Evolutionary conservation across 2,329 filamentous ascomycete genomes (phyloP).

Genomic region (Stagonosporopsis tanaceti): DNA sequence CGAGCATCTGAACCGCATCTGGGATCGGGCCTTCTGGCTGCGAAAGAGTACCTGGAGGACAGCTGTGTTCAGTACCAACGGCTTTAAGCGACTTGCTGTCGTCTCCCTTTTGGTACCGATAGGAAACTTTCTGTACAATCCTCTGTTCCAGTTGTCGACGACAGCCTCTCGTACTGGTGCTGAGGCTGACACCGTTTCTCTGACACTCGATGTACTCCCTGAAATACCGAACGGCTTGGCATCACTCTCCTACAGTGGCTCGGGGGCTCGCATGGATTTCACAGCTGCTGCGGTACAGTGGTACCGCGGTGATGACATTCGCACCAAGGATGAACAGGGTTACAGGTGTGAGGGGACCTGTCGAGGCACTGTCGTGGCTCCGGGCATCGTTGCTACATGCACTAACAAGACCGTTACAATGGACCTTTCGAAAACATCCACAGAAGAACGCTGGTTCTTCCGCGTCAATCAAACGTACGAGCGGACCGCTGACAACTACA

Average conservation of each 20-base stretch:
- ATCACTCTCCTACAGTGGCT: conserved; percentile 1
- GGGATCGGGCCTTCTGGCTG: conserved; percentile 9
- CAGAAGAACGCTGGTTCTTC: conserved; percentile 5
- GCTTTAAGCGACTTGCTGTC: conserved; percentile 5
- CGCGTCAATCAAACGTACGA: background rate
- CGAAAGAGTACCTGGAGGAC: conserved; percentile 5
- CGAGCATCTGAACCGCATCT: conserved; percentile 11
- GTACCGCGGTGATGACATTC: conserved; percentile 1
- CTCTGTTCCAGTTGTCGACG: conserved; percentile 6
- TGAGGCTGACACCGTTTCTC: background rate
- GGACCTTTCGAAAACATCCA: background rate
- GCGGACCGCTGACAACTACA: conserved; percentile 3
- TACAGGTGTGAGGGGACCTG: conserved; percentile 8
- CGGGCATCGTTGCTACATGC: conserved; percentile 10
- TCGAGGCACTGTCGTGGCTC: conserved; percentile 1
- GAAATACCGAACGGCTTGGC: conserved; percentile 7
- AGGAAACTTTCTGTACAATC: conserved; percentile 10
- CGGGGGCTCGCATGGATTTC: conserved; percentile 6
- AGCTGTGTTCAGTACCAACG: conserved; percentile 4
- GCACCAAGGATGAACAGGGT: conserved; percentile 2
- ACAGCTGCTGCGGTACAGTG: conserved; percentile 10
- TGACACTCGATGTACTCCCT: conserved; percentile 7
- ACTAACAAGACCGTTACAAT: background rate
- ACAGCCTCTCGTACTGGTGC: conserved; percentile 4
- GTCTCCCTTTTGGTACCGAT: conserved; percentile 1